Percentiles rank a stretch among this genome's conserved stretches.
Evolutionary conservation across 2,329 filamentous ascomycete genomes (phyloP).

Genomic region (Cladophialophora carrionii): DNA sequence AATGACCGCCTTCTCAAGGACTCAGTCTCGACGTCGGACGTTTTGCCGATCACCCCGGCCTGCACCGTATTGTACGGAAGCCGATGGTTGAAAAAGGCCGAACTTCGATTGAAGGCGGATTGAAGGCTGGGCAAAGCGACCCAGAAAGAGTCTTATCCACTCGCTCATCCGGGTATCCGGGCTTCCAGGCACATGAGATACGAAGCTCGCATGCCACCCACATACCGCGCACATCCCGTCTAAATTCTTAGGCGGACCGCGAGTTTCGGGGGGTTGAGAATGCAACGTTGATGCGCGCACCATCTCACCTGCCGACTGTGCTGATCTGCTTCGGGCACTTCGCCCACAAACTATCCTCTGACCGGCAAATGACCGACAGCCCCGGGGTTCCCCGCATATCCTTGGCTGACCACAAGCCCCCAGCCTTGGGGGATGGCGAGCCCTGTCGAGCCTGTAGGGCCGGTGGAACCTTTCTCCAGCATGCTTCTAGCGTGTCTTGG

Average conservation of each 20-base stretch:
- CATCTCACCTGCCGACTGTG: not conserved
- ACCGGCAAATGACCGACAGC: conserved; percentile 13
- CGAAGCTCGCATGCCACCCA: not conserved
- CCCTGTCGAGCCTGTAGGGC: not conserved
- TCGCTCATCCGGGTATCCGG: not conserved
- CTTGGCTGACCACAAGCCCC: conserved; percentile 15
- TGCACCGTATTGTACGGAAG: not conserved
- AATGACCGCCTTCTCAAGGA: not conserved
- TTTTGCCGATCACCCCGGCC: not conserved
- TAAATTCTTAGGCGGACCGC: conserved; percentile 6
- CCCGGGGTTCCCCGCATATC: not conserved
- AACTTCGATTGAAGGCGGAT: not conserved
- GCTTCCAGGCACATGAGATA: not conserved
- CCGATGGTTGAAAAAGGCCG: not conserved
- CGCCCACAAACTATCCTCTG: not conserved
- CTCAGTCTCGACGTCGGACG: not conserved
- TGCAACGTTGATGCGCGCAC: not conserved
- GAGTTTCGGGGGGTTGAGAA: not conserved
- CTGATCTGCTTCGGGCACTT: not conserved
- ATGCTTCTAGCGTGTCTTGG: conserved; percentile 21
- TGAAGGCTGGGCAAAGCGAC: not conserved
- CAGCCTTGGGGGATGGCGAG: not conserved
- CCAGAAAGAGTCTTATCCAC: not conserved
- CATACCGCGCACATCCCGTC: not conserved
- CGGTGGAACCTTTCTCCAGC: conserved; percentile 1